Evolutionary conservation across 2,329 filamentous ascomycete species (phyloP).

Genomic region (Fusarium equiseti): DNA sequence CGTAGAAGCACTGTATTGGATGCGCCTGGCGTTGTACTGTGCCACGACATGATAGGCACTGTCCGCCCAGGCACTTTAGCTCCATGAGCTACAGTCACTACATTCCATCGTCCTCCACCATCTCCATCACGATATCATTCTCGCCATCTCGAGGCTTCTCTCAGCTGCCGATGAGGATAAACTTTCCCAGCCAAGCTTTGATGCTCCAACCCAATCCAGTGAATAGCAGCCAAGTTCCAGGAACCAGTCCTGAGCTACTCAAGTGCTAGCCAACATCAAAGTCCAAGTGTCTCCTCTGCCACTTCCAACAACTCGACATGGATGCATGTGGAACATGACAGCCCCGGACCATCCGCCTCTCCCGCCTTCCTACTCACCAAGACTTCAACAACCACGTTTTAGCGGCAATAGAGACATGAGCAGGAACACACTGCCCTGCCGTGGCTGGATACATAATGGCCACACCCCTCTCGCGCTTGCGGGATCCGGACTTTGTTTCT

Average conservation of each 20-base stretch:
- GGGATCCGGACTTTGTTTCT: constrained; percentile 17
- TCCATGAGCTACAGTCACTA: constrained; percentile 12
- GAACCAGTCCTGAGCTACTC: neutral
- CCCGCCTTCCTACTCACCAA: neutral
- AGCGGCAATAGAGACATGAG: neutral
- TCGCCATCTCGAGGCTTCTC: constrained; percentile 4
- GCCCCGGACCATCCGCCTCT: neutral
- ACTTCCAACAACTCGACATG: neutral
- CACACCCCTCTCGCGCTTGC: constrained; percentile 23
- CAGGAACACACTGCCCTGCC: constrained; percentile 10
- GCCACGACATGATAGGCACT: neutral
- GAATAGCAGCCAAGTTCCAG: constrained; percentile 1
- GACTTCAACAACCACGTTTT: neutral
- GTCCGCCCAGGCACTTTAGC: neutral
- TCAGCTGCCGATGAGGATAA: constrained; percentile 8
- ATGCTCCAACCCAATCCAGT: neutral
- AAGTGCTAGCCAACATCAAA: neutral
- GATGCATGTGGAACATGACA: neutral
- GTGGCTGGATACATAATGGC: neutral
- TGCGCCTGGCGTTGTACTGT: fast-evolving
- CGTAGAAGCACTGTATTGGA: fast-evolving
- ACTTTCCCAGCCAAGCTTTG: neutral
- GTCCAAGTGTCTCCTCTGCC: neutral
- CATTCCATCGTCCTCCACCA: constrained; percentile 31
- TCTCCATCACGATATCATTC: constrained; percentile 5